Base-by-base conservation (phyloP, 2,329 filamentous ascomycete genomes). In the Penicillium sp. region DNA sequence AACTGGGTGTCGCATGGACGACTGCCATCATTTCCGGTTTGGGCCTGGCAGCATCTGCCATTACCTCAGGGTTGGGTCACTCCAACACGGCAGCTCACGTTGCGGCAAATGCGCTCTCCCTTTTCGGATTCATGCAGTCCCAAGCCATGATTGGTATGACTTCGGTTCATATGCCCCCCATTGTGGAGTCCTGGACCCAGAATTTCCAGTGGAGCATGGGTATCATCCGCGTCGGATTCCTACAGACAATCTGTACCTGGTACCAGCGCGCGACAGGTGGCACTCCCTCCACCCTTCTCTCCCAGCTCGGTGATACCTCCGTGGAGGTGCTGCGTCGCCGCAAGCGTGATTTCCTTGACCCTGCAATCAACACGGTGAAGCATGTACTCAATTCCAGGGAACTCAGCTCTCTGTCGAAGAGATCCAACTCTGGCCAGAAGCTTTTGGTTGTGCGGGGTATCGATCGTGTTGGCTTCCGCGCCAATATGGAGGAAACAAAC, bases 151-250 rank as follows among this genome's bases (percentile, higher is more conserved):
- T 95, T 60, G 90, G 90, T 54, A 84, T 96, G 69, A 87, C 85
- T 44, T 81, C 85, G 16, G 85, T 96, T 11, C 76, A 78, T 37
- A 79, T 95, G 44, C 91, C 91, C 8, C 91, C 91, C 0, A 87
- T 95, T 51, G 91, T 95, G 44, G 79, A 87, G 61, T 80, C 90
- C 0, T 97, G 91, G 91, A 95, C 90, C 1, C 90, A 96, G 72
- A 91, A 96, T 71, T 96, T 97, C 73, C 87, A 94, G 66, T 97
- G 91, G 91, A 94, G 86, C 63, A 93, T 97, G 88, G 91, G 91
- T 59, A 89, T 97, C 60, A 95, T 97, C 61, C 80, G 81, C 42
- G 78, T 96, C 34, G 77, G 76, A n/a, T 96, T 95, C 68, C 80
- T 96, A 72, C 89, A 97, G 73, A 77, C 76, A 39, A 87, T 95